Evolutionary conservation across 768 basidiomycete species (phyloP), one percentile per base, ranked within the genome.

Genomic region (Epithele typhae): DNA sequence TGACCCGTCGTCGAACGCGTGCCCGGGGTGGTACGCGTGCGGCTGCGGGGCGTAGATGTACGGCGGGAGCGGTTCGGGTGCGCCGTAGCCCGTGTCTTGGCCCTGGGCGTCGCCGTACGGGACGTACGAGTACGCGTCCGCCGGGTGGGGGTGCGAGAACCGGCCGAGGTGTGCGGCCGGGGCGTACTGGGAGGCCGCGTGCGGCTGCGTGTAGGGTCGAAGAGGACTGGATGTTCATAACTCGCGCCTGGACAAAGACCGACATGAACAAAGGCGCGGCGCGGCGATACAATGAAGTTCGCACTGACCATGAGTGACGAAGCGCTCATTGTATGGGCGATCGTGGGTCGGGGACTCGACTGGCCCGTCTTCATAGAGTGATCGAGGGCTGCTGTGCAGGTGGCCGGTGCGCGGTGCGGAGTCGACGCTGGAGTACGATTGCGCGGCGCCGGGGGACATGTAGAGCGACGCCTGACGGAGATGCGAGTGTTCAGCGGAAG

Each of bases 31-130:
- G 15, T 44, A 5, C 7, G 40, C 36, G 21, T 56, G 48, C 25
- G 51, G 55, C 18, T 49, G 51, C 12, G 51, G 55, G 22, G 55
- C 51, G 33, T 51, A 51, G 25, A 56, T 56, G 25, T 38, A 37
- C 10, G 44, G 34, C 3, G 41, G 19, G 10, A 41, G 22, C 21
- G 43, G 35, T 12, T 43, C 25, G 36, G 33, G 37, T 35, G 51
- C 35, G 27, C 30, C 25, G 25, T 48, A 48, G 3, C 38, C 46
- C n/a, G 46, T 22, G n/a, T 15, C 41, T 18, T 46, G 44, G 9
- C 43, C 19, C 15, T 45, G 32, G 18, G 39, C 27, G 25, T 48
- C 49, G 30, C 51, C 6, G 37, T 21, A 30, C 27, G 27, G 45
- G 17, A 49, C 49, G 46, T 51, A 54, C 19, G 45, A 39, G 40